A percentile compares a stretch with the other conserved stretches of the same genome.
Conservation (phyloP, 306 rosid species). For the Prunus mira region DNA sequence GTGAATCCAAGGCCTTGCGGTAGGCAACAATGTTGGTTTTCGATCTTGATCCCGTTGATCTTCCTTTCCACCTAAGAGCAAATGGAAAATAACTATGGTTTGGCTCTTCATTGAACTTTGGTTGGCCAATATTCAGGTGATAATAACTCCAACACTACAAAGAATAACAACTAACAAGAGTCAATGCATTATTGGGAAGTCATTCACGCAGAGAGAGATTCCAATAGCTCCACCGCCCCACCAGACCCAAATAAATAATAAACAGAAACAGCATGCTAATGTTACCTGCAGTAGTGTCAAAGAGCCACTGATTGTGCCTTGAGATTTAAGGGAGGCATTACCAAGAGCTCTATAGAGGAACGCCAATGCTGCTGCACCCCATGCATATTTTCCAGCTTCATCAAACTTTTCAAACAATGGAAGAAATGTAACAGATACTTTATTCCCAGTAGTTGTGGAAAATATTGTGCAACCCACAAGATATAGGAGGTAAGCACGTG, state of each 20-base stretch:
- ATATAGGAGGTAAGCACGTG: slow-evolving; percentile 85
- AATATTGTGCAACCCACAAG: slow-evolving; percentile 88
- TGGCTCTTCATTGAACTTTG: slow-evolving; percentile 65
- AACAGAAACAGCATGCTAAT: neutral
- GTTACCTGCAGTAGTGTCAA: slow-evolving; percentile 77
- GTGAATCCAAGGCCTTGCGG: slow-evolving; percentile 80
- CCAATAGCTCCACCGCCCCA: neutral
- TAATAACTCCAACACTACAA: slow-evolving; percentile 81
- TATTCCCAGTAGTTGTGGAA: slow-evolving; percentile 89
- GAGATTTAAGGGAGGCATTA: slow-evolving; percentile 82
- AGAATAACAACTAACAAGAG: neutral
- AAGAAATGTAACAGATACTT: slow-evolving; percentile 83
- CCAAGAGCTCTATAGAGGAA: slow-evolving; percentile 89
- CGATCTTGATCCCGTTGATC: slow-evolving; percentile 60
- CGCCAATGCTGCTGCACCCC: slow-evolving; percentile 96
- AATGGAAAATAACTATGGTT: slow-evolving; percentile 54
- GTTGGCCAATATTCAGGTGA: slow-evolving; percentile 73
- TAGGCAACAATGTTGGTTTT: slow-evolving; percentile 62
- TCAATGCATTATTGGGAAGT: slow-evolving; percentile 15
- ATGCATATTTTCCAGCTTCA: slow-evolving; percentile 68
- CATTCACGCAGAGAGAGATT: slow-evolving; percentile 6
- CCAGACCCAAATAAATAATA: neutral
- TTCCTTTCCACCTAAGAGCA: slow-evolving; percentile 83
- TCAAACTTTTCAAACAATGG: slow-evolving; percentile 74
- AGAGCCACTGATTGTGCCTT: slow-evolving; percentile 84